Evolutionary conservation across 768 basidiomycete species (phyloP).

Genomic region (Amanita exitialis): DNA sequence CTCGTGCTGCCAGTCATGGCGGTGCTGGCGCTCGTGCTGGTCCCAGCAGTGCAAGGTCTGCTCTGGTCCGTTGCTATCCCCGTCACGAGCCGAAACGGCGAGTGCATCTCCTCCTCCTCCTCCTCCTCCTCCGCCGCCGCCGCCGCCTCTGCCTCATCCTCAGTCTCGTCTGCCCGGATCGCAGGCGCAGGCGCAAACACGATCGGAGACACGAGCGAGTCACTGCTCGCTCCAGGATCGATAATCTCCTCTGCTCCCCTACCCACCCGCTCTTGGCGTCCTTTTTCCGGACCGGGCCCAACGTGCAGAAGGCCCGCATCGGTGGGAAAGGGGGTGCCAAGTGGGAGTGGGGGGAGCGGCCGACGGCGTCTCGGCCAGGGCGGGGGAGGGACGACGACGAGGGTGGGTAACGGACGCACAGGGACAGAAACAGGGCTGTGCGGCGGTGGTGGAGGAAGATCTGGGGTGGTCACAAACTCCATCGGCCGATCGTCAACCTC

Average conservation of each 20-base stretch:
- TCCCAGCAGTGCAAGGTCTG: neutral
- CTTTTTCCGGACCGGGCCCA: neutral
- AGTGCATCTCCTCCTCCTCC: neutral
- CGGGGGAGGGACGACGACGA: neutral
- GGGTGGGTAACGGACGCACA: neutral
- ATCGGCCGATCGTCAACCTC: too few relatives aligned
- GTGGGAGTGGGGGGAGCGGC: neutral
- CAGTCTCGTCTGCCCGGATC: neutral
- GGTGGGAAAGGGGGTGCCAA: neutral
- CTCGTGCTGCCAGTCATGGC: too few relatives aligned
- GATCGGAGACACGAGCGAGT: conserved; percentile 2
- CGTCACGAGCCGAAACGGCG: too few relatives aligned
- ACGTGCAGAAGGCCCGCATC: neutral
- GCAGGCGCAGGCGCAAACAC: neutral
- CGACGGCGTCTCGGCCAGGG: neutral
- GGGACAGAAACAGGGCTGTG: neutral
- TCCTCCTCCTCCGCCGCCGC: neutral
- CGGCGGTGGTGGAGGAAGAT: neutral
- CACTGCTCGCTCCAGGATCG: neutral
- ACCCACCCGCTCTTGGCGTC: neutral
- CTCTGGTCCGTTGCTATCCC: too few relatives aligned
- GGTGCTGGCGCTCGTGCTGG: neutral
- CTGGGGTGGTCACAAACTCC: neutral
- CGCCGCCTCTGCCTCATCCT: neutral
- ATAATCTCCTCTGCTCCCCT: neutral